A percentile compares a stretch with the other conserved stretches of the same genome.
Evolutionary conservation across 2,329 filamentous ascomycete species (phyloP).

Genomic region (Arthrobotrys megalospora): DNA sequence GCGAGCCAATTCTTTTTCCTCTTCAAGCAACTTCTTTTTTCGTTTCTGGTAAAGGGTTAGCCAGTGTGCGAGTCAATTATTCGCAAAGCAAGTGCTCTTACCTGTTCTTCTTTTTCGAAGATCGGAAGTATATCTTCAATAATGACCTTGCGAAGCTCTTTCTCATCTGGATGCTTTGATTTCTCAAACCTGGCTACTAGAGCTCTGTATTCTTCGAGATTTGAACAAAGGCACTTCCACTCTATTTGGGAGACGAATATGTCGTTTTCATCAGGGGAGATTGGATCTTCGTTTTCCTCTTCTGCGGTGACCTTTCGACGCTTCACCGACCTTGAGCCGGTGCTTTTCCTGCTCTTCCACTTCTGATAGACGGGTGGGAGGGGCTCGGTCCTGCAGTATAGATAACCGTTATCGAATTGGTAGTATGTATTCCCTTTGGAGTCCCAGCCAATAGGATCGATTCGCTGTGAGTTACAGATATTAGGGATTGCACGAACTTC

Average conservation of each 20-base stretch:
- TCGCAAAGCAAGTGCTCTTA: slow-evolving; percentile 63
- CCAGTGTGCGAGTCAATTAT: neutral
- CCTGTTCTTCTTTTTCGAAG: slow-evolving; percentile 81
- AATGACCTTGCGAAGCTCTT: slow-evolving; percentile 79
- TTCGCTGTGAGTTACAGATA: slow-evolving; percentile 71
- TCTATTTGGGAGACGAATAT: slow-evolving; percentile 70
- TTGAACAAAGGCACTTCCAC: slow-evolving; percentile 93
- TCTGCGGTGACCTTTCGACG: slow-evolving; percentile 72
- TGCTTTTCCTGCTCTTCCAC: slow-evolving; percentile 72
- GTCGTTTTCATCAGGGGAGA: slow-evolving; percentile 67
- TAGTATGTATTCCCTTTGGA: slow-evolving; percentile 87
- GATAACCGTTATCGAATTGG: slow-evolving; percentile 91
- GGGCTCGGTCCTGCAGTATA: slow-evolving; percentile 89
- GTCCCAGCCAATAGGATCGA: slow-evolving; percentile 91
- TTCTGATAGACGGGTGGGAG: slow-evolving; percentile 74
- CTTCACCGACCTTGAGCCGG: slow-evolving; percentile 79
- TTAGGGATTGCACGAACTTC: slow-evolving; percentile 13
- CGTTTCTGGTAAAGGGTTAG: slow-evolving; percentile 47
- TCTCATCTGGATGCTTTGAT: slow-evolving; percentile 87
- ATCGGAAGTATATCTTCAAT: slow-evolving; percentile 85
- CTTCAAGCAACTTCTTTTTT: slow-evolving; percentile 68
- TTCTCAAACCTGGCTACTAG: slow-evolving; percentile 81
- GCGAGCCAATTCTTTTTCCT: slow-evolving; percentile 84
- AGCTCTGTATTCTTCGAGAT: slow-evolving; percentile 80
- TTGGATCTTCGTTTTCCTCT: slow-evolving; percentile 62